A percentile compares a stretch with the other conserved stretches of the same genome.
Evolutionary conservation across 441 rosid genomes (phyloP).

Genomic region (Gossypium laxum): DNA sequence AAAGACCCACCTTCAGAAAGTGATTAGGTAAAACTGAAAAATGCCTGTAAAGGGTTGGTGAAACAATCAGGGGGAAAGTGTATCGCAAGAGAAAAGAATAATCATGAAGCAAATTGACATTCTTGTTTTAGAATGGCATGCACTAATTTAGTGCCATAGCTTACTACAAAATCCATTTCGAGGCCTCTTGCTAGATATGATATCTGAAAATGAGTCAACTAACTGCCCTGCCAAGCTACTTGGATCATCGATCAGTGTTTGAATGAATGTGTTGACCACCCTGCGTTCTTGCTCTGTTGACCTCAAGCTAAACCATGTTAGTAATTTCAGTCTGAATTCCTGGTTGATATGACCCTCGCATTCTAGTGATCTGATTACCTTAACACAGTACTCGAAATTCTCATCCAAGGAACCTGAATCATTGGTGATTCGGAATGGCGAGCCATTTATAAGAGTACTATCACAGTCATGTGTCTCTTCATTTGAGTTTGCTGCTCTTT

Average conservation of each 20-base stretch:
- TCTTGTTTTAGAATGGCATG: slow-evolving; percentile 16
- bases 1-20: slow-evolving; percentile 29
- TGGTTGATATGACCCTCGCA: slow-evolving; percentile 67
- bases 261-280: slow-evolving; percentile 78
- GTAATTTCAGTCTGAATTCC: slow-evolving; percentile 73
- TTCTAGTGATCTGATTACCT: slow-evolving; percentile 77
- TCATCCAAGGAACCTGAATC: slow-evolving; percentile 60
- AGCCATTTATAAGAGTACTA: slow-evolving; percentile 66
- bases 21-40: slow-evolving; percentile 16
- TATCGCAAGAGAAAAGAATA: slow-evolving; percentile 23
- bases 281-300: slow-evolving; percentile 79
- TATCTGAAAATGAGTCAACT: slow-evolving; percentile 69
- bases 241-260: slow-evolving; percentile 75
- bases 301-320: slow-evolving; percentile 91
- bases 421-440: slow-evolving; percentile 42
- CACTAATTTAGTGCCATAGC: slow-evolving; percentile 44
- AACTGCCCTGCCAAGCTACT: slow-evolving; percentile 87
- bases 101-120: slow-evolving; percentile 21
- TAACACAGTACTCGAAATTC: slow-evolving; percentile 74
- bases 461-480: slow-evolving; percentile 75
- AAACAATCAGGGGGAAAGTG: slow-evolving; percentile 28
- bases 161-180: slow-evolving; percentile 58
- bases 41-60: slow-evolving; percentile 31
- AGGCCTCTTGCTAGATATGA: slow-evolving; percentile 63
- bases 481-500: slow-evolving; percentile 39